Percentiles rank a stretch among this genome's conserved stretches.
Evolutionary conservation across 2,329 filamentous ascomycete genomes (phyloP).

Genomic region (Zelopaecilomyces penicillatus): DNA sequence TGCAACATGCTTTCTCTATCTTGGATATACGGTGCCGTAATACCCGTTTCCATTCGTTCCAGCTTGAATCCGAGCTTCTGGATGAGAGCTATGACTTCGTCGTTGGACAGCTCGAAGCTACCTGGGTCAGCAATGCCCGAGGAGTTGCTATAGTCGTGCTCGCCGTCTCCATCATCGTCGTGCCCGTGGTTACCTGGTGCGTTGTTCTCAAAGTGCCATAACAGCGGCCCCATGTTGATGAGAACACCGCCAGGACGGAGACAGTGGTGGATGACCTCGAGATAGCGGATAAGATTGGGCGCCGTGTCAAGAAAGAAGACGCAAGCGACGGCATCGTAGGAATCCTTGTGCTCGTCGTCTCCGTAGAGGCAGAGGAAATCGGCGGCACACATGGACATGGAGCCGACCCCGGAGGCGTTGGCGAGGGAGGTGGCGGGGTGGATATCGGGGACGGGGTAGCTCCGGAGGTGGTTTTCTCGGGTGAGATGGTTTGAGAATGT

Average conservation of each 20-base stretch:
- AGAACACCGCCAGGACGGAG: slow-evolving; percentile 71
- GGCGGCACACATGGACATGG: slow-evolving; percentile 87
- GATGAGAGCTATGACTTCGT: slow-evolving; percentile 75
- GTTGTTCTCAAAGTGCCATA: slow-evolving; percentile 92
- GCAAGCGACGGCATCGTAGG: slow-evolving; percentile 75
- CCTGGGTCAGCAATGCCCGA: slow-evolving; percentile 80
- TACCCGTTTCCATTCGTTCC: slow-evolving; percentile 49
- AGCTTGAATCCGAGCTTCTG: slow-evolving; percentile 68
- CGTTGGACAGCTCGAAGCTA: slow-evolving; percentile 79
- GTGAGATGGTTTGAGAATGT: slow-evolving; percentile 78
- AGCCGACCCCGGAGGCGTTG: slow-evolving; percentile 34
- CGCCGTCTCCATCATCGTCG: slow-evolving; percentile 42
- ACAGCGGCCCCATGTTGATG: slow-evolving; percentile 80
- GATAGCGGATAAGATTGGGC: slow-evolving; percentile 82
- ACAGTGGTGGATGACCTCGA: slow-evolving; percentile 73
- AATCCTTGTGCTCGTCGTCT: slow-evolving; percentile 47
- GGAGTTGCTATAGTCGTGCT: slow-evolving; percentile 39
- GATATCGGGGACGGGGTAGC: slow-evolving; percentile 71
- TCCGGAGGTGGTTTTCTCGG: slow-evolving; percentile 65
- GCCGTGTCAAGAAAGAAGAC: slow-evolving; percentile 98
- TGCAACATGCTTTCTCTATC: slow-evolving; percentile 79
- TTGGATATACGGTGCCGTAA: slow-evolving; percentile 79
- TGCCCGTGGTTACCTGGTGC: slow-evolving; percentile 49
- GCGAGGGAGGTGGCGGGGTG: slow-evolving; percentile 55
- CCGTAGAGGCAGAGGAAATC: slow-evolving; percentile 88